Percentiles rank a stretch among this genome's conserved stretches.
These are phyloP conservation scores for Stentor roeselii DNA, from an alignment of 73 alveolate species.

Conservation along the genomic window DNA sequence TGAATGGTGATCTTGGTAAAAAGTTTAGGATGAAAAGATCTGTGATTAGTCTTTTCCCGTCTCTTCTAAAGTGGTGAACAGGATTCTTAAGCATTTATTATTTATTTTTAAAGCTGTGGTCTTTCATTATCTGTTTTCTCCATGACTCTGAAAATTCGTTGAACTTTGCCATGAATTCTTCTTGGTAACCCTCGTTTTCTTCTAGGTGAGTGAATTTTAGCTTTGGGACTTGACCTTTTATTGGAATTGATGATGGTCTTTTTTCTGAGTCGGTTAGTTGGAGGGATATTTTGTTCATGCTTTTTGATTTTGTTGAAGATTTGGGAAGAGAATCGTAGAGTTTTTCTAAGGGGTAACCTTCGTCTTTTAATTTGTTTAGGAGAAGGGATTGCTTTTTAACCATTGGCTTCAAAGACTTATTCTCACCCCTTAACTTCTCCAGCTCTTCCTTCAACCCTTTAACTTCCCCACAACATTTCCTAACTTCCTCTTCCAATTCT, in stretches of 20 bases:
- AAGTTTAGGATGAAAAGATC: neutral
- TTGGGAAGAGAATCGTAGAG: neutral
- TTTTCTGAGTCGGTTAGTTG: neutral
- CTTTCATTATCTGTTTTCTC: neutral
- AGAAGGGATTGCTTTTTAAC: neutral
- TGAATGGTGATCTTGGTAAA: neutral
- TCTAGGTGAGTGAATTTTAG: neutral
- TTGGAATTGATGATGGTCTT: neutral
- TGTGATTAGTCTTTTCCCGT: neutral
- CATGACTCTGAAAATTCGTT: conserved; percentile 31
- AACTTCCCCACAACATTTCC: neutral
- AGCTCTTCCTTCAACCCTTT: neutral
- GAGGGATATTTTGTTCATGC: neutral
- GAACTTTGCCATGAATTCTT: conserved; percentile 29
- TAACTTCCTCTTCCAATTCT: neutral
- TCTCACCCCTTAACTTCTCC: neutral
- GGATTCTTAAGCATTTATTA: neutral
- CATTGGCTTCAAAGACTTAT: neutral
- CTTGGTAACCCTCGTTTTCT: conserved; percentile 2
- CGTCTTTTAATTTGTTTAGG: neutral
- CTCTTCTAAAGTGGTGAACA: neutral
- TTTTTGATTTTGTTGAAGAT: neutral
- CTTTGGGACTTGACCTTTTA: neutral
- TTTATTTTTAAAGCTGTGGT: neutral
- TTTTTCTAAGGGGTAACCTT: neutral